A percentile compares a stretch with the other conserved stretches of the same genome.
Evolutionary conservation across 257 asterid species (phyloP).

Genomic region (Forsythia suspensa): DNA sequence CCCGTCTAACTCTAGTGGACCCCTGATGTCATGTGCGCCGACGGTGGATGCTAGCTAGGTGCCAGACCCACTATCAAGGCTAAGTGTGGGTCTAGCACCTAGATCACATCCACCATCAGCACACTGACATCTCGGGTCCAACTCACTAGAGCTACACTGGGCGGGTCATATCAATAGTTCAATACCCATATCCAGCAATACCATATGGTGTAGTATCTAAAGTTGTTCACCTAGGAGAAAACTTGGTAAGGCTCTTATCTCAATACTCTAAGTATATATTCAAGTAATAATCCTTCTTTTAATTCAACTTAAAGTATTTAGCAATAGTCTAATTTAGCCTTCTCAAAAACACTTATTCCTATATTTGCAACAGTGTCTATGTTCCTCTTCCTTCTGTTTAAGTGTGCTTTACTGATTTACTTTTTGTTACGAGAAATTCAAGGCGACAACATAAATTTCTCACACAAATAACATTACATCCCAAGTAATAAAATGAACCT

Average conservation of each 20-base stretch:
- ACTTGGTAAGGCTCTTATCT: background rate
- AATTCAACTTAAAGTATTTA: background rate
- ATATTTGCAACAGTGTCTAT: background rate
- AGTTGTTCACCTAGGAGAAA: background rate
- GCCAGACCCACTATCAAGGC: too few relatives aligned
- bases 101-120: background rate
- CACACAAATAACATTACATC: background rate
- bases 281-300: background rate
- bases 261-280: background rate
- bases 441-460: background rate
- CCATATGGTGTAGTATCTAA: background rate
- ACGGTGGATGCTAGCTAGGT: too few relatives aligned
- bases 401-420: background rate
- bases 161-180: background rate
- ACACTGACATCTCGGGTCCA: background rate
- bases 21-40: background rate
- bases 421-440: background rate
- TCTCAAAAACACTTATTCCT: background rate
- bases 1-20: background rate
- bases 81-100: background rate
- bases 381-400: background rate
- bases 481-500: background rate
- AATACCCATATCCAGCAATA: background rate
- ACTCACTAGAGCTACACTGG: background rate
- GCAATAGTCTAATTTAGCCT: background rate